A percentile compares a stretch with the other conserved stretches of the same genome.
Evolutionary conservation across 495 filamentous ascomycete genomes (phyloP).

Genomic region (Podospora pseudoanserina): DNA sequence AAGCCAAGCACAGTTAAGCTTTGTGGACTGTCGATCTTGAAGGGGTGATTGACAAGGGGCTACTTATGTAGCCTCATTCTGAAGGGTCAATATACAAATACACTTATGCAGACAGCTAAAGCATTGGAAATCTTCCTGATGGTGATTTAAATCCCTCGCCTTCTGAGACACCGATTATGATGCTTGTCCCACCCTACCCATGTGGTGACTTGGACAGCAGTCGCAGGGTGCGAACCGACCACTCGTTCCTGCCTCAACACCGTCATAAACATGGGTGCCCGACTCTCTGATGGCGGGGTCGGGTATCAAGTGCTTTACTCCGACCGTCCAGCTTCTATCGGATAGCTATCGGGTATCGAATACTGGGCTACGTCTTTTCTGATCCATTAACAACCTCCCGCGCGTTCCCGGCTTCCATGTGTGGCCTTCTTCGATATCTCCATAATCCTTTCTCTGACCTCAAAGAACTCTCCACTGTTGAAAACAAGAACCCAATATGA

Average conservation of each 20-base stretch:
- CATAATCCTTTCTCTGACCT: not conserved
- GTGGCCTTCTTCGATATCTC: no score
- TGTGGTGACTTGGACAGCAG: not conserved
- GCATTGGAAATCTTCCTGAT: no score
- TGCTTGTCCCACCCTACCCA: not conserved
- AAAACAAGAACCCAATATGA: not conserved
- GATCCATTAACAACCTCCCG: not conserved
- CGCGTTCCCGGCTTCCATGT: no score
- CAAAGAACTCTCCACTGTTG: not conserved
- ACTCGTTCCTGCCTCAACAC: not conserved
- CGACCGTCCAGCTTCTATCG: not conserved
- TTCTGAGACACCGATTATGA: not conserved
- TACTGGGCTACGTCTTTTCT: not conserved
- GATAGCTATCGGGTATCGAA: no score
- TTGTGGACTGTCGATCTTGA: slow-evolving; percentile 4
- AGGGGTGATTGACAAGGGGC: not conserved
- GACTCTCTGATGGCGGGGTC: not conserved
- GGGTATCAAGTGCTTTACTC: not conserved
- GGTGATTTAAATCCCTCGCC: not conserved
- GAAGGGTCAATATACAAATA: not conserved
- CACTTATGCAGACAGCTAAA: not conserved
- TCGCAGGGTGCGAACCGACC: not conserved
- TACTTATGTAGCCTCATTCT: not conserved
- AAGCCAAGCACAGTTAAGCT: slow-evolving; percentile 18
- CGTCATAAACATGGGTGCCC: not conserved